These are phyloP conservation scores for Fusarium lyarnte DNA, from an alignment of 2,329 filamentous ascomycete genomes.

Conservation along the genomic window DNA sequence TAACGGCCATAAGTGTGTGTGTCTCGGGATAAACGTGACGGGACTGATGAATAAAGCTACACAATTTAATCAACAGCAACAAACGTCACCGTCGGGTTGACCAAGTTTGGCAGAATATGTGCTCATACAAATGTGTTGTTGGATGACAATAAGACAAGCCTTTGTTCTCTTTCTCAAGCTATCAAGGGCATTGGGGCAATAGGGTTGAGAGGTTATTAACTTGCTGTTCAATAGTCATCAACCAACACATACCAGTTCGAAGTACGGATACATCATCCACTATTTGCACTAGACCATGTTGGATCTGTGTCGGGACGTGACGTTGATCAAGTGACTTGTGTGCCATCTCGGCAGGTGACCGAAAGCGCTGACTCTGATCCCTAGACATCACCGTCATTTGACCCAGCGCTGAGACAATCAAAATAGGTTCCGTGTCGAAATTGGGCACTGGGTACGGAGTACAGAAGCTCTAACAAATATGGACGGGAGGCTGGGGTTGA, in stretches of 20 bases:
- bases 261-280: not conserved
- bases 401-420: constrained; percentile 6
- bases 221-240: not conserved
- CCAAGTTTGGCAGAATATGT: not conserved
- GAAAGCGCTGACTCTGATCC: constrained; percentile 1
- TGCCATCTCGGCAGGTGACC: constrained; percentile 15
- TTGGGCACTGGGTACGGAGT: not conserved
- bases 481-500: not conserved
- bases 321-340: constrained; percentile 15
- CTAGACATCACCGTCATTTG: constrained; percentile 18
- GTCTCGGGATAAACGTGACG: not conserved
- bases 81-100: not conserved
- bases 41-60: not conserved
- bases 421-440: not conserved
- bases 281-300: not conserved
- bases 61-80: not conserved
- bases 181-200: not conserved
- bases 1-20: not conserved
- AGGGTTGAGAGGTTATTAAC: not conserved
- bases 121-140: not conserved
- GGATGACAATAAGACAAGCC: not conserved
- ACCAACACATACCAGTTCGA: not conserved
- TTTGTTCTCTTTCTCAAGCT: not conserved
- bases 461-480: not conserved
- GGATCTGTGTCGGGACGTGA: not conserved